phyloP scores from a whole-genome alignment of 352 stramenopile species.

The Pythium coloratum region DNA sequence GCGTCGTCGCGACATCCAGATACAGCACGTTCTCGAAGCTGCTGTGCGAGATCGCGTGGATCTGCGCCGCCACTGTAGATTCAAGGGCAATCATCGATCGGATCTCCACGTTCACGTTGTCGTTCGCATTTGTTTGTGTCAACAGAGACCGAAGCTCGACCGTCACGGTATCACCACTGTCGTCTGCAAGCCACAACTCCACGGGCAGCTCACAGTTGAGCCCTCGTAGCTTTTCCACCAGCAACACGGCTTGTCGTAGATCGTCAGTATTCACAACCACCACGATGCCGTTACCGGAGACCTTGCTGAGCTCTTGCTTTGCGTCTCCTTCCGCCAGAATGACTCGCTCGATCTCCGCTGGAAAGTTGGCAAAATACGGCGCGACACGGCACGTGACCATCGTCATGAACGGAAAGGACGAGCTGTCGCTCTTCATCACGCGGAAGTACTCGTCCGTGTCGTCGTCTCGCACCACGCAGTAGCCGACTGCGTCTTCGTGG shows the following conservation, averaged over 20 bases:
- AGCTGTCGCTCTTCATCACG: conserved; percentile 22
- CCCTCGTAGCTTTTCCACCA: conserved; percentile 3
- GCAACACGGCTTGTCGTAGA: neutral
- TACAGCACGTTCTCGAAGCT: conserved; percentile 27
- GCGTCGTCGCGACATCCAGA: conserved; percentile 20
- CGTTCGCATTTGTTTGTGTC: neutral
- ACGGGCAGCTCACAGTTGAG: conserved; percentile 9
- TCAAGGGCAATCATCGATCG: neutral
- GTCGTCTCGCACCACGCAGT: conserved; percentile 22
- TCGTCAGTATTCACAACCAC: conserved; percentile 3
- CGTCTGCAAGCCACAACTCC: conserved; percentile 18
- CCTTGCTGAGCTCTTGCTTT: neutral
- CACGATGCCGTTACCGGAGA: conserved; percentile 2
- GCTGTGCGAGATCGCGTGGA: conserved; percentile 24
- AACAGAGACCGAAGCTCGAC: neutral
- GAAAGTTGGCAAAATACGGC: conserved; percentile 22
- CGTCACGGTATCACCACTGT: neutral
- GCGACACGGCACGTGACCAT: conserved; percentile 11
- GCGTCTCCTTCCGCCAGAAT: neutral
- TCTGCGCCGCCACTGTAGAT: neutral
- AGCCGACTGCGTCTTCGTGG: conserved; percentile 1
- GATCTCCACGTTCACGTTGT: neutral
- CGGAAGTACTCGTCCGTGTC: conserved; percentile 23
- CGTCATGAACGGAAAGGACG: neutral
- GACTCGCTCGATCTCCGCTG: conserved; percentile 21